Base-by-base conservation (phyloP, 2,329 filamentous ascomycete genomes). In the Apiospora saccharicola region DNA sequence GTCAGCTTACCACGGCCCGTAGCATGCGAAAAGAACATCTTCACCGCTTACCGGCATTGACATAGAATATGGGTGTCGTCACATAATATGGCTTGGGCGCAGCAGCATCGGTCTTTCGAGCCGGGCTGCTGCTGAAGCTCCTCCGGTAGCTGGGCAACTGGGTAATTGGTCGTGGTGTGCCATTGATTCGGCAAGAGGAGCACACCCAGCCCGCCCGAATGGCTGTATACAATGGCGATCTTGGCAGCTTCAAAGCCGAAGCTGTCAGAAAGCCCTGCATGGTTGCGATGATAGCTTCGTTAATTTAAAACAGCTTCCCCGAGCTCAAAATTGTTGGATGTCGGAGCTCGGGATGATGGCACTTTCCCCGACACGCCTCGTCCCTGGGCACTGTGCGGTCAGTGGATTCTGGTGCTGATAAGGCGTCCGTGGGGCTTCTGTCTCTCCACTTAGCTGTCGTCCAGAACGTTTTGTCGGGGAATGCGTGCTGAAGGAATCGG, bases 51-150 rank as follows among this genome's bases (percentile, higher is more conserved):
- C 94, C 91, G 71, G 95, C 94, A 89, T 99, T 99, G 85, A 99
- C 96, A 83, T 99, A 99, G 86, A 98, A 99, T 72, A 99, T 99
- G 2, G 96, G 96, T 12, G 95, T 97, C 6, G 96, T 98, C 78
- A 98, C 88, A 86, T 98, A 99, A 85, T 92, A 98, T 12, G 96
- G 95, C 85, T 98, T 98, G 8, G 96, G 95, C 85, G 98, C 98
- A 61, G 74, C 75, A 37, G 72, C 68, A 57, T 49, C 37, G 57
- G 74, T 73, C 22, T 24, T 68, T n/a, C 70, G 68, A 68, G 71
- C 70, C 51, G 71, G 22, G 71, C 73, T 57, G 69, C 67, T 77
- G 71, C 72, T 78, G 41, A 69, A 71, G 69, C 49, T 73, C 68
- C 51, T 70, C 47, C 46, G 41, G 46, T 44, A 26, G 47, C 61